Evolutionary conservation across 1,139 yeast genomes (phyloP).

Genomic region (Petasospora rhodanensis): DNA sequence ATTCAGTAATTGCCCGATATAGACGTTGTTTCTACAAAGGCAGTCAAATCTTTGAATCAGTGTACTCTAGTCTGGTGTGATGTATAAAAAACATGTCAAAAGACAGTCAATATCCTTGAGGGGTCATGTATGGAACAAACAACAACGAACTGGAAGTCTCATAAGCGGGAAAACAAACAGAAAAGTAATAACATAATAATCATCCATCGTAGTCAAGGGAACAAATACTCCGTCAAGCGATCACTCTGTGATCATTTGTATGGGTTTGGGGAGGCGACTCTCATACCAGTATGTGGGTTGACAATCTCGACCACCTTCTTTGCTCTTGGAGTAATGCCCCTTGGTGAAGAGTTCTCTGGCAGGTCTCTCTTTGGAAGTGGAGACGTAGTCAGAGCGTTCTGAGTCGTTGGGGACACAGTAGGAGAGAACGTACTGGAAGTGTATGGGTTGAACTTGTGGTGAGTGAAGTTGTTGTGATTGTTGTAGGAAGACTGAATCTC

Average conservation of each 20-base stretch:
- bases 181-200: too few species aligned
- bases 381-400: conserved; percentile 22
- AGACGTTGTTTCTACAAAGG: too few species aligned
- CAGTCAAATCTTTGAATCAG: too few species aligned
- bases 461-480: conserved; percentile 15
- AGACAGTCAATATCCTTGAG: too few species aligned
- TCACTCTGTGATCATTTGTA: conserved; percentile 15
- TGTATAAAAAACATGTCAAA: too few species aligned
- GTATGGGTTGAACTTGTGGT: conserved; percentile 51
- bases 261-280: conserved; percentile 53
- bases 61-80: too few species aligned
- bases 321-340: conserved; percentile 45
- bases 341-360: conserved; percentile 13
- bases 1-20: too few species aligned
- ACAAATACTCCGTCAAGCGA: not conserved
- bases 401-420: conserved; percentile 24
- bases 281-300: conserved; percentile 71
- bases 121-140: too few species aligned
- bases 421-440: conserved; percentile 57
- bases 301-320: conserved; percentile 69
- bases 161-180: too few species aligned
- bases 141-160: too few species aligned
- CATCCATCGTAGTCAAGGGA: too few species aligned
- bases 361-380: conserved; percentile 18
- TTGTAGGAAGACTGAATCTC: conserved; percentile 32